phyloP scores from a whole-genome alignment of 2,329 filamentous ascomycete species.

The Remersonia thermophila region DNA sequence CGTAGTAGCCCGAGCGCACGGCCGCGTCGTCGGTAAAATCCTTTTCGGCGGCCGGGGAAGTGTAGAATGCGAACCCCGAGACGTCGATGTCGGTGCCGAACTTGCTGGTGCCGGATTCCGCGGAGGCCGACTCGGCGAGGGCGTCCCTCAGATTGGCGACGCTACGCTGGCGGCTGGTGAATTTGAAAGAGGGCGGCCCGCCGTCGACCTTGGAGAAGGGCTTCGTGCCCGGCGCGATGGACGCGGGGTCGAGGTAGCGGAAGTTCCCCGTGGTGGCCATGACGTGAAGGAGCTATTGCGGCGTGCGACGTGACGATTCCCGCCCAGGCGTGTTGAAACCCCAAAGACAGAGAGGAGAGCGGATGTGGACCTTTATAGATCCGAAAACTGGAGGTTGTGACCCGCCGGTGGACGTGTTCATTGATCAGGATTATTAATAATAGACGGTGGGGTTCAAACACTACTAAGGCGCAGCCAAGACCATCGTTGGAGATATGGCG shows the following conservation, averaged over 20 bases:
- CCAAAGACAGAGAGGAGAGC: too few species aligned
- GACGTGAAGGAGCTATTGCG: not conserved
- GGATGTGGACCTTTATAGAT: too few species aligned
- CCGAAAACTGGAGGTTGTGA: not conserved
- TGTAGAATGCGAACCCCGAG: constrained; percentile 45
- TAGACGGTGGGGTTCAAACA: not conserved
- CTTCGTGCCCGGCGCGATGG: constrained; percentile 29
- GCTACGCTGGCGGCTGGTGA: constrained; percentile 31
- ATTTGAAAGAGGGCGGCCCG: constrained; percentile 40
- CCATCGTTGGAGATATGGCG: too few species aligned
- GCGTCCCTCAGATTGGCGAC: constrained; percentile 45
- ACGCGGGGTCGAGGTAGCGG: constrained; percentile 46
- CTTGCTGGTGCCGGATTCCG: constrained; percentile 25
- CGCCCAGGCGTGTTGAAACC: not conserved
- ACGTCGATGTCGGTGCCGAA: constrained; percentile 41
- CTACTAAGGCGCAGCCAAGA: too few species aligned
- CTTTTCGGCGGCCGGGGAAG: constrained; percentile 39
- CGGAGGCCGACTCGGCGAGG: constrained; percentile 26
- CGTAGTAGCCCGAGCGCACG: constrained; percentile 47
- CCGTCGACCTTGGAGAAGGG: constrained; percentile 56
- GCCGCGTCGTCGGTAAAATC: constrained; percentile 42
- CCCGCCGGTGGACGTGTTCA: not conserved
- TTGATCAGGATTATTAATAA: not conserved
- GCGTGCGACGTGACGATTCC: not conserved
- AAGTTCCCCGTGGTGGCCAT: constrained; percentile 27